Conservation (phyloP, 2,329 filamentous ascomycete species). For the Phialemonium atrogriseum region DNA sequence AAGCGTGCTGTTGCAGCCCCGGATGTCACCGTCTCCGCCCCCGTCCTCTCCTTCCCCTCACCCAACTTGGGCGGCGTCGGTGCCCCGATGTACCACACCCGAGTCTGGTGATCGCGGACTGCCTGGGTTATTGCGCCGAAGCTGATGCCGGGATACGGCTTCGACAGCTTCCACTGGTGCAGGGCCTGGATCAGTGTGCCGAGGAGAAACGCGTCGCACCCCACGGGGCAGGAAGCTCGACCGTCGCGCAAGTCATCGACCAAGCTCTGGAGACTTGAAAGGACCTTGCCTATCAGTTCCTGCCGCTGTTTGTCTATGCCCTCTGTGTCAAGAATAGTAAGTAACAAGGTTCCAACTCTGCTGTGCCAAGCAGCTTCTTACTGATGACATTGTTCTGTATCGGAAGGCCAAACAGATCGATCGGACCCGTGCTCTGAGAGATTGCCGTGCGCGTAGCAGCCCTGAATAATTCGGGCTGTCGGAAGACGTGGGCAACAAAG, state of each 20-base stretch:
- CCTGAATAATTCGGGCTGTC: constrained; percentile 5
- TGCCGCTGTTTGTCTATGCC: constrained; percentile 8
- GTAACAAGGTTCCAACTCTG: too few relatives aligned
- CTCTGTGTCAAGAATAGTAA: constrained; percentile 2
- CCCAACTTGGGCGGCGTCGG: background rate
- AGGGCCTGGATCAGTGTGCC: background rate
- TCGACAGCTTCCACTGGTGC: background rate
- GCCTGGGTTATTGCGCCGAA: background rate
- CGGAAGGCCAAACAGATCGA: constrained; percentile 6
- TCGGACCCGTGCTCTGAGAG: constrained; percentile 6
- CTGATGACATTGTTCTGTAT: constrained; percentile 7
- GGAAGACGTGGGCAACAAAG: constrained; percentile 7
- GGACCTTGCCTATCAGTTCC: constrained; percentile 6
- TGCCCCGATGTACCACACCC: constrained; percentile 2
- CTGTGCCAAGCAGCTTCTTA: background rate
- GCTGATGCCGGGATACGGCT: constrained; percentile 1
- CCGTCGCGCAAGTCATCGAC: constrained; percentile 4
- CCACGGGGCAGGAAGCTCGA: constrained; percentile 4
- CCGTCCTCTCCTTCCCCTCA: background rate
- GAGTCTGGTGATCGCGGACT: background rate
- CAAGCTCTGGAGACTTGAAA: constrained; percentile 5
- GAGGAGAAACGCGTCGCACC: constrained; percentile 7
- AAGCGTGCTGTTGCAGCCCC: too few relatives aligned
- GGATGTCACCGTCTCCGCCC: background rate
- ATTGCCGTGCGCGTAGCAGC: constrained; percentile 6